Conservation (phyloP, 139 green algal genomes). For the Limnomonas spitsbergensis region DNA sequence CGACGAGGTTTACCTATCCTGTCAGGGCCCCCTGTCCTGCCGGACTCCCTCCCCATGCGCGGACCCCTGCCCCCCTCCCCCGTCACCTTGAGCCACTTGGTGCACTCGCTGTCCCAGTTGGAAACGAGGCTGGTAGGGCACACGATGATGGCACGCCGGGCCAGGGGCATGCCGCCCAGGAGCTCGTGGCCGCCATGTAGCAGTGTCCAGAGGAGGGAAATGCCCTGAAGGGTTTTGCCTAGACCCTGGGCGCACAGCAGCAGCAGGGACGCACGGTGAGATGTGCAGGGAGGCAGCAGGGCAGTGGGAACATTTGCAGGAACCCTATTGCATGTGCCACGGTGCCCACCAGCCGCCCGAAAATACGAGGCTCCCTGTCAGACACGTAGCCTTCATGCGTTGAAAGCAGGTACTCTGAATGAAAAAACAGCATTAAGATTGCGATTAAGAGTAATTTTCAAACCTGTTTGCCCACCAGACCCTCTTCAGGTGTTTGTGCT, state of each 20-base stretch:
- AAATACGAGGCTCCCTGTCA: background rate
- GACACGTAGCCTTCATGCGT: background rate
- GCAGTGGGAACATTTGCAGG: no score
- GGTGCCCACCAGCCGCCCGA: background rate
- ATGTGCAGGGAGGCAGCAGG: background rate
- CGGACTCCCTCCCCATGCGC: no score
- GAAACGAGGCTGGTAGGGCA: conserved; percentile 95
- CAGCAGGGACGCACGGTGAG: background rate
- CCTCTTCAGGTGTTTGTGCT: no score
- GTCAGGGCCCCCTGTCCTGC: no score
- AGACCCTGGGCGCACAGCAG: conserved; percentile 56
- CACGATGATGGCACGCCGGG: conserved; percentile 85
- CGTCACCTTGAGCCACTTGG: conserved; percentile 87
- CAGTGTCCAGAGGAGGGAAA: conserved; percentile 94
- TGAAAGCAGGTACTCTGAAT: no score
- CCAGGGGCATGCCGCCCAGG: conserved; percentile 70
- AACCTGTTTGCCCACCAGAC: no score
- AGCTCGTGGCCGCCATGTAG: conserved; percentile 56
- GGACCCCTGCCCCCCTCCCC: no score
- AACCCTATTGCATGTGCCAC: background rate
- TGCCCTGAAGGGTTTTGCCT: conserved; percentile 87
- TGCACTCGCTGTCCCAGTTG: conserved; percentile 96
- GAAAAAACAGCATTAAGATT: no score
- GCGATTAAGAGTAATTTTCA: no score
- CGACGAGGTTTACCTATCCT: no score